Evolutionary conservation across 2,329 filamentous ascomycete genomes (phyloP).

Genomic region (Diaporthe capsici): DNA sequence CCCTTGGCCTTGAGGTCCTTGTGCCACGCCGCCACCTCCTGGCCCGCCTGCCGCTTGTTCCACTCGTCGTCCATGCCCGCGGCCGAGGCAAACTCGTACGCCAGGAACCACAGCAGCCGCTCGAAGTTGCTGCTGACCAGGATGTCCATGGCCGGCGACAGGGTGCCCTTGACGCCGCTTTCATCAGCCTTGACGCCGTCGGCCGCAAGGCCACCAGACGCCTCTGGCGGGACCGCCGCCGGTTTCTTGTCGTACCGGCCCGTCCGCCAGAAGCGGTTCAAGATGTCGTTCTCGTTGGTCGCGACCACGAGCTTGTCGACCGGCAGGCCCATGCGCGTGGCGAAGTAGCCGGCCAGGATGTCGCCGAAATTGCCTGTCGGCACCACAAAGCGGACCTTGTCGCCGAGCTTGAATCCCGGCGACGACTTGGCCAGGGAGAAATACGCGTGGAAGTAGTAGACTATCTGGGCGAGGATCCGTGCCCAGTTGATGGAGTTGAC

Average conservation of each 20-base stretch:
- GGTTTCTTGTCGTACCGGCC: constrained; percentile 91
- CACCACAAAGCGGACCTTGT: constrained; percentile 86
- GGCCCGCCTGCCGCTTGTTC: constrained; percentile 78
- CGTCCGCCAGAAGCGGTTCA: constrained; percentile 94
- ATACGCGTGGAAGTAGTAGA: constrained; percentile 97
- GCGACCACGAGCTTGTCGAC: constrained; percentile 90
- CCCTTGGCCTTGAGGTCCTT: constrained; percentile 83
- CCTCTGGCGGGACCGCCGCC: constrained; percentile 65
- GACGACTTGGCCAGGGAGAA: constrained; percentile 80
- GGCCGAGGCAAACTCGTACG: constrained; percentile 76
- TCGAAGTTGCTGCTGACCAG: constrained; percentile 97
- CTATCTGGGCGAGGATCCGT: constrained; percentile 94
- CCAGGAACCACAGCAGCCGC: constrained; percentile 92
- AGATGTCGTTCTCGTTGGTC: constrained; percentile 97
- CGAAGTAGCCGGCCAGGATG: constrained; percentile 94
- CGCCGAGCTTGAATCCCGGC: constrained; percentile 71
- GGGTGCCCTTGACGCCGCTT: constrained; percentile 88
- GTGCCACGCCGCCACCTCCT: constrained; percentile 85
- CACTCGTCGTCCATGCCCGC: constrained; percentile 75
- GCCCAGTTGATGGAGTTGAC: constrained; percentile 99
- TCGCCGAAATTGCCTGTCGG: constrained; percentile 98
- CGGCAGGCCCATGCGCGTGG: constrained; percentile 71
- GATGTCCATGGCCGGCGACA: constrained; percentile 98
- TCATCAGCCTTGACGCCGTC: constrained; percentile 75
- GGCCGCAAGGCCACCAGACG: constrained; percentile 74